These are phyloP conservation scores for Durotheca rogersii DNA, from an alignment of 495 filamentous ascomycete genomes.

Conservation along the genomic window DNA sequence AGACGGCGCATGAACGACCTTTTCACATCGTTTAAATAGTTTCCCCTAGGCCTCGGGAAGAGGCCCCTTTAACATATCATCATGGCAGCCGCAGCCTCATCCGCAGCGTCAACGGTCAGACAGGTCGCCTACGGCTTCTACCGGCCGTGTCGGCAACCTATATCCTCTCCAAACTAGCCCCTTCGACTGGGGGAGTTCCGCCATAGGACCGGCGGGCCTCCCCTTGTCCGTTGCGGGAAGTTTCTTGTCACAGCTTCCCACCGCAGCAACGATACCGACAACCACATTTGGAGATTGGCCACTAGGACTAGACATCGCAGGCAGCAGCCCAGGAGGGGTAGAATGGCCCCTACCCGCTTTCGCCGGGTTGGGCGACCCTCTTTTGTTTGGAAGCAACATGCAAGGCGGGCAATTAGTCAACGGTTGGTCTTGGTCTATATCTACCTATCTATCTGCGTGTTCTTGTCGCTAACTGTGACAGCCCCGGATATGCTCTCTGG, in stretches of 20 bases:
- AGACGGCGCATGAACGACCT: conserved; percentile 31
- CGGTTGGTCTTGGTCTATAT: conserved; percentile 21
- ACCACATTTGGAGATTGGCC: conserved; percentile 28
- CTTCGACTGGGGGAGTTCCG: conserved; percentile 34
- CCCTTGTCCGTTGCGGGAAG: conserved; percentile 33
- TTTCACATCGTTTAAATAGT: conserved; percentile 21
- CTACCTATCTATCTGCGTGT: background rate
- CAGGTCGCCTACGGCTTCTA: conserved; percentile 22
- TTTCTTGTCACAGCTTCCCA: conserved; percentile 19
- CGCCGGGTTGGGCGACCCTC: conserved; percentile 22
- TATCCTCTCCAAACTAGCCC: conserved; percentile 28
- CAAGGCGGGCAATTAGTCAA: conserved; percentile 27
- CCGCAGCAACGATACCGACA: no score
- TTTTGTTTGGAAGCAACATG: conserved; percentile 27
- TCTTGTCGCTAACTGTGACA: conserved; percentile 2
- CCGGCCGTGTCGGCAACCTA: conserved; percentile 26
- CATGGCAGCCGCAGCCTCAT: conserved; percentile 23
- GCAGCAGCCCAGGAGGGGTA: conserved; percentile 15
- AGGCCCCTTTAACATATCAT: conserved; percentile 35
- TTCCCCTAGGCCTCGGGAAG: conserved; percentile 31
- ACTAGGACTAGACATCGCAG: conserved; percentile 18
- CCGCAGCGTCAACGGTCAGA: conserved; percentile 13
- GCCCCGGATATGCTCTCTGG: conserved; percentile 20
- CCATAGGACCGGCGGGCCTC: conserved; percentile 35
- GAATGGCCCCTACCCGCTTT: conserved; percentile 34